Percentiles rank a stretch among this genome's conserved stretches.
Evolutionary conservation across 2,329 filamentous ascomycete genomes (phyloP).

Genomic region (Neurospora sp.): DNA sequence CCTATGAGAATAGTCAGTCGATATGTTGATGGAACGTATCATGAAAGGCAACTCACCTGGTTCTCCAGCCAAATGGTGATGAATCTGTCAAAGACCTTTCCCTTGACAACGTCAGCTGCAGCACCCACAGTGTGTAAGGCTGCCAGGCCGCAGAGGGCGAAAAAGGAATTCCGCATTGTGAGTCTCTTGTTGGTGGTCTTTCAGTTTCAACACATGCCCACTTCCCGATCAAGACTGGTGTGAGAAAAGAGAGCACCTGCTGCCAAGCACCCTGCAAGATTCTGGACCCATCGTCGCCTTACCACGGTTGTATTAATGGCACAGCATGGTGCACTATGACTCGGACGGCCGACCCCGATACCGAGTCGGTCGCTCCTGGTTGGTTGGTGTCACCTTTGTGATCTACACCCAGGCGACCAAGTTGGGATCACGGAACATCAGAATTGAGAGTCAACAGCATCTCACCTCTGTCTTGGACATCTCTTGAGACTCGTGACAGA

Average conservation of each 20-base stretch:
- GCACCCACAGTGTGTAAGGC: not conserved
- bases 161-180: not conserved
- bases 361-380: not conserved
- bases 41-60: conserved; percentile 22
- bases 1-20: conserved; percentile 22
- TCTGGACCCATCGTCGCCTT: not conserved
- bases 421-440: not conserved
- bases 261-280: not conserved
- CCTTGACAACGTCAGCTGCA: conserved; percentile 21
- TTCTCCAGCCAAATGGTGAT: conserved; percentile 37
- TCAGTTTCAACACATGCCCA: not conserved
- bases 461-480: not conserved
- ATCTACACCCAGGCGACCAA: not conserved
- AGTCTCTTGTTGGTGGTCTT: not conserved
- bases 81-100: conserved; percentile 30
- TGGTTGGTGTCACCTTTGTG: not conserved
- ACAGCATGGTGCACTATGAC: not conserved
- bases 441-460: not conserved
- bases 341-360: not conserved
- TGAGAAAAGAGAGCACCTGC: not conserved
- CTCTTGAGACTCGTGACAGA: not conserved
- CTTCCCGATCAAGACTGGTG: not conserved
- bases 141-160: not conserved
- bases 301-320: not conserved
- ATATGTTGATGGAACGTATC: not conserved